These are phyloP conservation scores for Pseudogymnoascus sp. DNA, from an alignment of 2,329 filamentous ascomycete genomes.

Conservation along the genomic window DNA sequence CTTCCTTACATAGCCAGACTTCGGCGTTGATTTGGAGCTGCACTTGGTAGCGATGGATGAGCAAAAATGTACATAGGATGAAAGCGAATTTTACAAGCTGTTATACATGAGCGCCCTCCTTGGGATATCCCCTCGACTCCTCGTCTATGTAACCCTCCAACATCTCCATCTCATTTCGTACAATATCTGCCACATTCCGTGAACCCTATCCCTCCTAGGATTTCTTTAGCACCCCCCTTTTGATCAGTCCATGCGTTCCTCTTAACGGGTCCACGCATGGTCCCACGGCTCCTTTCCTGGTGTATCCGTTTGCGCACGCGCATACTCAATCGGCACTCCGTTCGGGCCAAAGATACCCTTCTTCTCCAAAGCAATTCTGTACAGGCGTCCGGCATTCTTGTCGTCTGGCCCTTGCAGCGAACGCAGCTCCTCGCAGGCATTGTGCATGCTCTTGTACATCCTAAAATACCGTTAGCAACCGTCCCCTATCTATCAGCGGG, in stretches of 20 bases:
- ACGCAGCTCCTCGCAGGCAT: conserved; percentile 77
- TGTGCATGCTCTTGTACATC: conserved; percentile 72
- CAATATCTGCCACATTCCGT: not conserved
- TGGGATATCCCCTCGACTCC: not conserved
- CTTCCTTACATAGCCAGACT: conserved; percentile 3
- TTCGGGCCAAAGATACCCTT: conserved; percentile 66
- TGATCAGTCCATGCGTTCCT: not conserved
- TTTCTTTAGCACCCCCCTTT: not conserved
- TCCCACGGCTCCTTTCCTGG: conserved; percentile 80
- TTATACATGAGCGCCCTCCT: not conserved
- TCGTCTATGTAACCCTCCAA: not conserved
- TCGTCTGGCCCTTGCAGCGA: conserved; percentile 47
- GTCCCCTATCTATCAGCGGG: not conserved
- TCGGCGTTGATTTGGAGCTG: conserved; percentile 6
- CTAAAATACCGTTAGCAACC: conserved; percentile 12
- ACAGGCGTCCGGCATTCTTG: conserved; percentile 63
- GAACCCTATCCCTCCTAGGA: not conserved
- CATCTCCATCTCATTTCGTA: conserved; percentile 1
- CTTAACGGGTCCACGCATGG: conserved; percentile 70
- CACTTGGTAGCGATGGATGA: conserved; percentile 8
- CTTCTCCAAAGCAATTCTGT: conserved; percentile 85
- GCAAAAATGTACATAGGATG: conserved; percentile 7
- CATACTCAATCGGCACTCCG: conserved; percentile 86
- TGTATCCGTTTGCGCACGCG: conserved; percentile 73
- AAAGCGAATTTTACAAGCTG: conserved; percentile 7